Base-by-base conservation (phyloP, 768 basidiomycete genomes). In the Polyporus arcularius region DNA sequence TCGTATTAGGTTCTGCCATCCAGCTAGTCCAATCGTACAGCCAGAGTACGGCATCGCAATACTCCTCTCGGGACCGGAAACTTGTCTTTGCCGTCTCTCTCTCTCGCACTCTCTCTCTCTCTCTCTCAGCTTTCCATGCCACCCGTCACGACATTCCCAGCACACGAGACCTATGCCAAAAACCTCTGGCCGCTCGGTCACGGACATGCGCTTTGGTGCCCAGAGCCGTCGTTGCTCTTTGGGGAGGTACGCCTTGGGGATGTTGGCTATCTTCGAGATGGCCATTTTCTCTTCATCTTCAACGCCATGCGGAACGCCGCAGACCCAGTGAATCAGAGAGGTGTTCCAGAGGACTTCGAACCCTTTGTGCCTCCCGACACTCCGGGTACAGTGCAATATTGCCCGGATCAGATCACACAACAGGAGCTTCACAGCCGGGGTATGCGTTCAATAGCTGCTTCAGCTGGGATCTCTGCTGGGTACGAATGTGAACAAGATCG, bases 241-340 rank as follows among this genome's bases (percentile, higher is more conserved):
- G 60, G 58, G 8, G 64, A 59, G 21, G 57, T 65, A 2, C 41
- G 53, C n/a, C 47, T 65, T 14, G 64, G 64, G 3, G 64, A 65
- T 45, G 57, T 65, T 8, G 64, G 64, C 4, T 61, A 39, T 46
- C 14, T 59, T 6, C n/a, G 10, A 11, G 28, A 53, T 5, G 64
- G 64, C 39, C 14, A 26, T 9, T 65, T 65, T 50, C 38, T 41
- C 18, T 46, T 49, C 7, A 49, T 65, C 14, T 65, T 65, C 60
- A 61, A 62, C 10, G 46, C 46, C 2, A 48, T 48, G 51, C 26
- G 10, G 1, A 26, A 10, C 21, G 31, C 31, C 3, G 45, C 32
- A 2, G 42, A 59, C 38, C 50, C 58, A 1, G 11, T 53, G 10
- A 59, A 59, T 26, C 46, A 9, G 12, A n/a, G 45, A 14, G 58